Conservation (phyloP, 176 grass and related monocot genomes). For the Musa schizocarpa region DNA sequence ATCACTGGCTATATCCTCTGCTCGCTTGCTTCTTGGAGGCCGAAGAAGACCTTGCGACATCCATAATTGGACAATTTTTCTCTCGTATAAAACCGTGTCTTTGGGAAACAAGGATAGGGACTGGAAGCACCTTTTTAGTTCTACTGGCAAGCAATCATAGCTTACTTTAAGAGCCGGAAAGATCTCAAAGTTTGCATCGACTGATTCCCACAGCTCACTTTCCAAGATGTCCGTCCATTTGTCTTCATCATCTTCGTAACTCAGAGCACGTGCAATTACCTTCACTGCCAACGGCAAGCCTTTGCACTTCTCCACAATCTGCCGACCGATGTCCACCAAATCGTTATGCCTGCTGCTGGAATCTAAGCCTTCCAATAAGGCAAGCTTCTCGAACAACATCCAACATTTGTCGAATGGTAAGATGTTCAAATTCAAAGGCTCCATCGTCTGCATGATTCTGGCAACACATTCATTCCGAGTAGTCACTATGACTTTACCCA, state of each 20-base stretch:
- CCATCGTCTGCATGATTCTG: slow-evolving; percentile 22
- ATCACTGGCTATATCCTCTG: slow-evolving; percentile 10
- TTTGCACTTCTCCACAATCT: slow-evolving; percentile 19
- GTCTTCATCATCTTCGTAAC: slow-evolving; percentile 14
- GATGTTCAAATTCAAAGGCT: slow-evolving; percentile 15
- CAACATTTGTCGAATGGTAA: slow-evolving; percentile 23
- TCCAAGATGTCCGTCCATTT: slow-evolving; percentile 27
- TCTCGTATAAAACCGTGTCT: slow-evolving; percentile 9
- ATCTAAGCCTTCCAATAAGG: slow-evolving; percentile 1
- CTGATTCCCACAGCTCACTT: slow-evolving; percentile 29
- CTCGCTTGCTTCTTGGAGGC: not conserved
- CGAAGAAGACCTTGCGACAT: slow-evolving; percentile 28
- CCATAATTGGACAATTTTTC: slow-evolving; percentile 27
- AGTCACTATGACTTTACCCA: slow-evolving; percentile 27
- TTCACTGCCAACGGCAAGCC: slow-evolving; percentile 29
- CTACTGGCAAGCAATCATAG: slow-evolving; percentile 25
- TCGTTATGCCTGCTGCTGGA: not conserved
- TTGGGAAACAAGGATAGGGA: slow-evolving; percentile 33
- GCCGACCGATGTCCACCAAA: slow-evolving; percentile 26
- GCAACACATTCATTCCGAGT: slow-evolving; percentile 18
- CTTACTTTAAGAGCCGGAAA: slow-evolving; percentile 33
- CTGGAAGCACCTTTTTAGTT: slow-evolving; percentile 29
- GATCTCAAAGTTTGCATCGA: slow-evolving; percentile 10
- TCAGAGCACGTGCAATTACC: slow-evolving; percentile 15
- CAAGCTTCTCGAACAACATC: not conserved